These are phyloP conservation scores for Alopecurus myosuroides DNA, from an alignment of 176 grass and related monocot genomes.

Conservation along the genomic window DNA sequence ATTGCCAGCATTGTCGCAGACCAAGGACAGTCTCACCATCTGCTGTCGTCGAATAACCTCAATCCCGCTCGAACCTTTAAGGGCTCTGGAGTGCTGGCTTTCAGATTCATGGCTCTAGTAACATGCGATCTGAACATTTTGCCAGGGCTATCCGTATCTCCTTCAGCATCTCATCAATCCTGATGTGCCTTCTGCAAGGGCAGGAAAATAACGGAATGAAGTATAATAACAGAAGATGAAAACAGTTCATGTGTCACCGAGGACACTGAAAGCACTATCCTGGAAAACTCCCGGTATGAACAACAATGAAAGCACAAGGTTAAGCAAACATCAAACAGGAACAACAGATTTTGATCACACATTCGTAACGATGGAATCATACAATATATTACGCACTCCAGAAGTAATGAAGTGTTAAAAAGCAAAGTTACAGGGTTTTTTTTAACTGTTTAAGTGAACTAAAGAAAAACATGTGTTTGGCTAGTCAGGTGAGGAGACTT, in stretches of 20 bases:
- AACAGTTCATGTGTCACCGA: not conserved
- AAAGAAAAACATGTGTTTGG: not conserved
- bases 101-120: slow-evolving; percentile 18
- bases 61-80: not conserved
- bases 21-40: not conserved
- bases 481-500: slow-evolving; percentile 15
- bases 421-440: not conserved
- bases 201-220: not conserved
- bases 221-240: not conserved
- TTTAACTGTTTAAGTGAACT: not conserved
- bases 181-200: slow-evolving; percentile 62
- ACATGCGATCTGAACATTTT: slow-evolving; percentile 66
- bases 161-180: slow-evolving; percentile 78
- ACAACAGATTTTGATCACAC: not conserved
- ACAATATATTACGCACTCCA: not conserved
- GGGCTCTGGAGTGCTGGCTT: not conserved
- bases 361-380: not conserved
- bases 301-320: not conserved
- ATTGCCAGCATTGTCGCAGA: not conserved
- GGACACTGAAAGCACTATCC: not conserved
- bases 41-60: not conserved
- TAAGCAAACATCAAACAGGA: not conserved
- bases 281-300: not conserved
- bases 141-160: slow-evolving; percentile 69
- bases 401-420: not conserved